Percentiles rank a stretch among this genome's conserved stretches.
Evolutionary conservation across 352 stramenopile genomes (phyloP).

Genomic region (Globisporangium mamillatum): DNA sequence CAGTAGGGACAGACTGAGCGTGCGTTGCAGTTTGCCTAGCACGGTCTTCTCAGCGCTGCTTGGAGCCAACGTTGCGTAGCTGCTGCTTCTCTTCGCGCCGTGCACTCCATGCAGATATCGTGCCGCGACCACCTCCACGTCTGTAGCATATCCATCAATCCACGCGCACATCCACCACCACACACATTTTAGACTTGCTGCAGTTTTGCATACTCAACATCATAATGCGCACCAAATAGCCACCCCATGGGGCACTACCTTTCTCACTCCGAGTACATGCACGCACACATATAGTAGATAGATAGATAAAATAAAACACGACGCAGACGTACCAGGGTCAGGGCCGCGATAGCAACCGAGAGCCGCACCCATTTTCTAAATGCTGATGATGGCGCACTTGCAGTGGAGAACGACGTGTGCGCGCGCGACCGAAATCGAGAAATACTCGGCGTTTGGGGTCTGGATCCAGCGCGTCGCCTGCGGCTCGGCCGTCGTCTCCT

Average conservation of each 20-base stretch:
- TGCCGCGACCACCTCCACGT: constrained; percentile 17
- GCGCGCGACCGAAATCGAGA: background rate
- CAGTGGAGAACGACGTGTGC: background rate
- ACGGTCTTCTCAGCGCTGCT: constrained; percentile 33
- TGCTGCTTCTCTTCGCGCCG: constrained; percentile 10
- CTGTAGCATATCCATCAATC: background rate
- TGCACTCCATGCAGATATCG: constrained; percentile 9
- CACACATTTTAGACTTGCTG: background rate
- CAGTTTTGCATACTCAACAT: background rate
- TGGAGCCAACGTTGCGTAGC: constrained; percentile 3
- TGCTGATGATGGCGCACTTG: background rate
- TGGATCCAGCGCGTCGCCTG: background rate
- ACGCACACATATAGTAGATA: background rate
- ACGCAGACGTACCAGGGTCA: constrained; percentile 15
- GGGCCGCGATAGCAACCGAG: constrained; percentile 50
- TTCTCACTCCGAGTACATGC: background rate
- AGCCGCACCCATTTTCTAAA: constrained; percentile 48
- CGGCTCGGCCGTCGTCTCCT: background rate
- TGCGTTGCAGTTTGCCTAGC: constrained; percentile 52
- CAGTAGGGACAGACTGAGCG: constrained; percentile 38
- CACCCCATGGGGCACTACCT: background rate
- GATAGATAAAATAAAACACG: background rate
- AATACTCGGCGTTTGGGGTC: background rate
- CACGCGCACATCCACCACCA: background rate
- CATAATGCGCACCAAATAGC: background rate